Evolutionary conservation across 768 basidiomycete species (phyloP), one percentile per base, ranked within the genome.

Genomic region (Gyrodon lividus): DNA sequence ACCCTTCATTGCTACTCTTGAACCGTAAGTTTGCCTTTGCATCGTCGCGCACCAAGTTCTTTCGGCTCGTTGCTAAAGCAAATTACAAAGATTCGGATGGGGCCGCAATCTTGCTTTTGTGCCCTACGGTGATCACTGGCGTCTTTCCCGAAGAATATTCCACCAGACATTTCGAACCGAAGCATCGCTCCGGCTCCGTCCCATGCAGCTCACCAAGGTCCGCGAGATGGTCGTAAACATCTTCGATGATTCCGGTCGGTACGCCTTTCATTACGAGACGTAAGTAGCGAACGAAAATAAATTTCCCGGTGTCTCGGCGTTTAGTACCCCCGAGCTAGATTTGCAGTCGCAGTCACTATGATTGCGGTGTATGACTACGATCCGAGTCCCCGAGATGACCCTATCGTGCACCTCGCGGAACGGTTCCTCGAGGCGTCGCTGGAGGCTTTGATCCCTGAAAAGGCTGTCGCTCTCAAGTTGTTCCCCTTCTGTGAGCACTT

Each of bases 1-100:
- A 12, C 31, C 81, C 3, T 50, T 30, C 13, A 10, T 65, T 17
- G 53, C 55, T 17, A 57, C 28, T 6, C 6, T 44, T 6, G 20
- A 20, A 7, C 54, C 52, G 58, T 56, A 23, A 48, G 52, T 45
- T 10, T 26, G 1, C 20, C 17, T 26, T 17, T 4, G 16, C 14
- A 13, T 17, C 28, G 2, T 49, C 14, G 23, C 10, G 40, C 19
- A 23, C 12, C 26, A 34, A n/a, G n/a, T n/a, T n/a, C n/a, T n/a
- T n/a, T n/a, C n/a, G n/a, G 31, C 0, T n/a, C 6, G 17, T 16
- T n/a, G 12, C 33, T 30, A n/a, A 20, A 13, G 4, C 14, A 31
- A n/a, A 43, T 30, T 10, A 12, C 6, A 22, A 34, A 51, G 54
- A 16, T 56, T 56, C 24, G 55, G 55, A 22, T 48, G 35, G 31